These are phyloP conservation scores for Remersonia thermophila DNA, from an alignment of 2,329 filamentous ascomycete species.

Conservation along the genomic window DNA sequence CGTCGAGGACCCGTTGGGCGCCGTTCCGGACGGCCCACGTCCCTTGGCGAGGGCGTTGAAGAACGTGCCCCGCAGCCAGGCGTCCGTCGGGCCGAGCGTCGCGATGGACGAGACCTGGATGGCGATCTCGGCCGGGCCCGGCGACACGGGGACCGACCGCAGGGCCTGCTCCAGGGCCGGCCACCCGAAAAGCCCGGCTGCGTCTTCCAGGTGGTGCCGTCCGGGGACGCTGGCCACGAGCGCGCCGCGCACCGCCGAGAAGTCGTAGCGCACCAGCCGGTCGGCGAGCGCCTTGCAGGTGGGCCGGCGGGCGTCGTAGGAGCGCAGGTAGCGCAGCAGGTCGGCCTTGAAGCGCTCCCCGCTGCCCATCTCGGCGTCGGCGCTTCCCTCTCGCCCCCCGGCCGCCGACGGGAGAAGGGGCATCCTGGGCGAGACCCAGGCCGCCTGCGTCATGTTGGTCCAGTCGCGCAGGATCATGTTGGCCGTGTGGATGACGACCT, in stretches of 20 bases:
- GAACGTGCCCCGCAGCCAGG: slow-evolving; percentile 58
- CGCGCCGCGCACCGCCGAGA: slow-evolving; percentile 53
- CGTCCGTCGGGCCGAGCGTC: slow-evolving; percentile 56
- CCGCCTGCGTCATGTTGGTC: slow-evolving; percentile 75
- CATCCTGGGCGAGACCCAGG: slow-evolving; percentile 65
- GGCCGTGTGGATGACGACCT: slow-evolving; percentile 76
- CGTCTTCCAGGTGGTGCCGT: slow-evolving; percentile 38
- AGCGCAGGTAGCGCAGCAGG: slow-evolving; percentile 56
- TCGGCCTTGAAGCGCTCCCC: slow-evolving; percentile 65
- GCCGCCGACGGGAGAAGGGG: slow-evolving; percentile 29
- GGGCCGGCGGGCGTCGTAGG: slow-evolving; percentile 47
- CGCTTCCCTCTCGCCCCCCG: not conserved
- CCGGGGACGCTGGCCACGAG: slow-evolving; percentile 72
- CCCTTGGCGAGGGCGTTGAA: slow-evolving; percentile 36
- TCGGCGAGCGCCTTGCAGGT: slow-evolving; percentile 44
- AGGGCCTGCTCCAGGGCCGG: slow-evolving; percentile 51
- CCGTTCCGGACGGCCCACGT: slow-evolving; percentile 12
- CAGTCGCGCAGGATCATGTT: slow-evolving; percentile 87
- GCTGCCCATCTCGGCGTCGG: slow-evolving; percentile 35
- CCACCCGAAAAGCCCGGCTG: slow-evolving; percentile 63
- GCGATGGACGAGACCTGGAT: slow-evolving; percentile 71
- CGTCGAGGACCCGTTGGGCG: not conserved
- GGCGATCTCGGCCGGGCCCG: slow-evolving; percentile 36
- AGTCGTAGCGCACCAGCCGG: slow-evolving; percentile 53
- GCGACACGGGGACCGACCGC: slow-evolving; percentile 35